Conservation (phyloP, 2,329 filamentous ascomycete species). For the Sporothrix phasma region DNA sequence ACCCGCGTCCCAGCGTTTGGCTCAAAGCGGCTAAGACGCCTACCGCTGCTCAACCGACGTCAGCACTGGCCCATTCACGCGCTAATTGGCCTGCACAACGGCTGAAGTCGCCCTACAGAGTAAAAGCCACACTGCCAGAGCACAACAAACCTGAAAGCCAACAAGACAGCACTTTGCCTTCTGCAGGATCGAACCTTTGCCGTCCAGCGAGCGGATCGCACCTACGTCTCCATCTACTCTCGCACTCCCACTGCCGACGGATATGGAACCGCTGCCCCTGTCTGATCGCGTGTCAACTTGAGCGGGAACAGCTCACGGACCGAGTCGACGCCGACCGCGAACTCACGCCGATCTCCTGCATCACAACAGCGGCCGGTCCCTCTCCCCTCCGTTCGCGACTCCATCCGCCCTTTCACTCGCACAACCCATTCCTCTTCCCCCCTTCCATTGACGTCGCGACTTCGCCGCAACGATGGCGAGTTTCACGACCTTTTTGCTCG, state of each 20-base stretch:
- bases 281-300: neutral
- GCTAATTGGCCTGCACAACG: slow-evolving; percentile 8
- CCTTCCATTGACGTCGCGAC: neutral
- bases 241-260: neutral
- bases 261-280: neutral
- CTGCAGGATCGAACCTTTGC: neutral
- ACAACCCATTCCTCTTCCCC: neutral
- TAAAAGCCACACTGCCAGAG: neutral
- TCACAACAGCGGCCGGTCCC: neutral
- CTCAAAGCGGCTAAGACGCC: slow-evolving; percentile 5
- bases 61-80: slow-evolving; percentile 13
- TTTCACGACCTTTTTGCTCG: slow-evolving; percentile 52
- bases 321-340: neutral
- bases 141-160: neutral
- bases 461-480: slow-evolving; percentile 33
- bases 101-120: slow-evolving; percentile 9
- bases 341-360: neutral
- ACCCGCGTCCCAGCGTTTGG: neutral
- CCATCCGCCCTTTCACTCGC: neutral
- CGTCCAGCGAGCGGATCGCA: neutral
- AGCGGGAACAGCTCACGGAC: slow-evolving; percentile 9
- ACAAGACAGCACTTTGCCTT: neutral
- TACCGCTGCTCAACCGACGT: slow-evolving; percentile 13
- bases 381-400: neutral
- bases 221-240: neutral